phyloP scores from a whole-genome alignment of 2,329 filamentous ascomycete genomes.

The Colletotrichum tamarilloi region DNA sequence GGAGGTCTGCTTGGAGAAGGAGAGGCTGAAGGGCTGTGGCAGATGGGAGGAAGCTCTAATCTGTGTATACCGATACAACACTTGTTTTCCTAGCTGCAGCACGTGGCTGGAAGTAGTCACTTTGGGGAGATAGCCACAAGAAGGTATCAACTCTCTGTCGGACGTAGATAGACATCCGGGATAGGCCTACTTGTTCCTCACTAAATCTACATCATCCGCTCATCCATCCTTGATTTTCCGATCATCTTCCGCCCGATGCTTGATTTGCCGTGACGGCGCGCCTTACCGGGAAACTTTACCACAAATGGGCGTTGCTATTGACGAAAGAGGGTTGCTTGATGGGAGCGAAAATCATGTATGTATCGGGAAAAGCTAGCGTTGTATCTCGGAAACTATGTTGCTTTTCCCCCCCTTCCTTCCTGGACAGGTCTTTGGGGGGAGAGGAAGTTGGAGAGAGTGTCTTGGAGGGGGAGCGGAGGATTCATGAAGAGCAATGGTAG shows the following conservation, averaged over 20 bases:
- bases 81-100: slow-evolving; percentile 14
- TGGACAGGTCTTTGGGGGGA: background rate
- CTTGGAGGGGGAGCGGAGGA: background rate
- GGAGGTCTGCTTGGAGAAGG: background rate
- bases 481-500: too few relatives aligned
- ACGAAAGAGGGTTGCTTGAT: background rate
- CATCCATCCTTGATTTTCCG: background rate
- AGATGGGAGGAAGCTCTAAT: slow-evolving; percentile 29
- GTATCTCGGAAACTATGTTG: slow-evolving; percentile 8
- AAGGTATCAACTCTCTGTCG: slow-evolving; percentile 11
- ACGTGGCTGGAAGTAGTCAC: slow-evolving; percentile 5
- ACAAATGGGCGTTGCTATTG: background rate
- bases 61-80: slow-evolving; percentile 32
- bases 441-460: background rate
- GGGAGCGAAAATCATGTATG: background rate
- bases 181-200: slow-evolving; percentile 32
- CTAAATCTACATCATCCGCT: slow-evolving; percentile 33
- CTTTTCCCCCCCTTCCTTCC: background rate
- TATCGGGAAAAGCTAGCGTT: slow-evolving; percentile 6
- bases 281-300: slow-evolving; percentile 2
- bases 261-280: background rate
- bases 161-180: slow-evolving; percentile 30
- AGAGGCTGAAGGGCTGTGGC: background rate
- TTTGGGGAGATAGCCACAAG: slow-evolving; percentile 18
- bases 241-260: background rate